These are phyloP conservation scores for Xylaria acuta DNA, from an alignment of 495 filamentous ascomycete species.

Conservation along the genomic window DNA sequence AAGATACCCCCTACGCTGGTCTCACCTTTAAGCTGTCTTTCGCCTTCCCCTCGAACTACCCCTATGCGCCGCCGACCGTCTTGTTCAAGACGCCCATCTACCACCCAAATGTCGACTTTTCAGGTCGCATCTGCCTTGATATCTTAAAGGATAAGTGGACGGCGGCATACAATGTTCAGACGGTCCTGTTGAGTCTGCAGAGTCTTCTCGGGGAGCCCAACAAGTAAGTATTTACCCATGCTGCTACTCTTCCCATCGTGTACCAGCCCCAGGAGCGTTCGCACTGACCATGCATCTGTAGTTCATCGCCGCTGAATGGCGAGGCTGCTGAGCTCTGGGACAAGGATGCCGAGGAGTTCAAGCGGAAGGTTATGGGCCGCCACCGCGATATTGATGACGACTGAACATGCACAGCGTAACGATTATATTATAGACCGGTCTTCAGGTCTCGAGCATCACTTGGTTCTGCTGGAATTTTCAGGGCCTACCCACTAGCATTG, in stretches of 20 bases:
- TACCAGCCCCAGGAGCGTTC: not conserved
- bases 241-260: not conserved
- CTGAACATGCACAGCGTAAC: conserved; percentile 34
- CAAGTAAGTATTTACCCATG: conserved; percentile 69
- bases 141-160: conserved; percentile 99
- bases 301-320: conserved; percentile 92
- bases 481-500: conserved; percentile 30
- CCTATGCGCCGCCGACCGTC: conserved; percentile 90
- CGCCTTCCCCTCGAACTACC: conserved; percentile 89
- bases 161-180: conserved; percentile 89
- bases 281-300: conserved; percentile 44
- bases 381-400: conserved; percentile 65
- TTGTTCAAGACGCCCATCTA: conserved; percentile 94
- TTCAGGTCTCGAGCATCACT: conserved; percentile 8
- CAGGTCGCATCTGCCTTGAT: conserved; percentile 90
- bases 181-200: conserved; percentile 89
- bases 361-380: conserved; percentile 67
- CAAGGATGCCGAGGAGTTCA: conserved; percentile 84
- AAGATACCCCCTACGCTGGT: conserved; percentile 87
- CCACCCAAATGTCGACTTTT: conserved; percentile 93
- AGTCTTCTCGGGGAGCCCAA: conserved; percentile 96
- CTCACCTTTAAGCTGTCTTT: conserved; percentile 94
- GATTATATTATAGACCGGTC: conserved; percentile 27
- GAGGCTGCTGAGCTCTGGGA: conserved; percentile 98
- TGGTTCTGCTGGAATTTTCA: conserved; percentile 26